Evolutionary conservation across 805 yeast genomes (phyloP).

Genomic region (Wickerhamiella galacta): DNA sequence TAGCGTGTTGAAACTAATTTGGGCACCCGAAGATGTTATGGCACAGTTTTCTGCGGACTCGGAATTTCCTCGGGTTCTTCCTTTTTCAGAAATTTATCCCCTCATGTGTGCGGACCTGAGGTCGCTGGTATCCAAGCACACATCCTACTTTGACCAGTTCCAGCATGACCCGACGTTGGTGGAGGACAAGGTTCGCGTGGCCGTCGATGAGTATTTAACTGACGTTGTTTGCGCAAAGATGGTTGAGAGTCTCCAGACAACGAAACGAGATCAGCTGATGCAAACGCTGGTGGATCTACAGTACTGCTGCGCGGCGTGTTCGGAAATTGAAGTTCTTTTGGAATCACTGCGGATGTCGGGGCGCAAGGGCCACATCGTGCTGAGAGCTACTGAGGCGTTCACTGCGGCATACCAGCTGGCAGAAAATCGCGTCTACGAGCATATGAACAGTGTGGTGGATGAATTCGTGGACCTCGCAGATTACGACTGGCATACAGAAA

Average conservation of each 20-base stretch:
- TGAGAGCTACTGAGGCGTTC: constrained; percentile 40
- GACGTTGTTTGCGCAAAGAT: constrained; percentile 51
- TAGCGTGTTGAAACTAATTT: constrained; percentile 31
- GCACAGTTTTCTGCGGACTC: constrained; percentile 18
- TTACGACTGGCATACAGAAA: constrained; percentile 56
- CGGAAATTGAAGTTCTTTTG: constrained; percentile 36
- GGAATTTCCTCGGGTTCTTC: constrained; percentile 45
- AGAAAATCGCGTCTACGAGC: constrained; percentile 62
- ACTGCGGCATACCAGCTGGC: constrained; percentile 47
- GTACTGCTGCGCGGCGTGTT: constrained; percentile 61
- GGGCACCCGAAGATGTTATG: constrained; percentile 39
- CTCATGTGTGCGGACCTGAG: constrained; percentile 66
- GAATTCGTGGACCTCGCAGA: constrained; percentile 73
- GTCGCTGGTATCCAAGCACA: constrained; percentile 43
- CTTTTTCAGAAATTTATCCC: constrained; percentile 79
- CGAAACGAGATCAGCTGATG: constrained; percentile 76
- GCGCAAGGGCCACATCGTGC: constrained; percentile 26
- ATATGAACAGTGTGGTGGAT: constrained; percentile 65
- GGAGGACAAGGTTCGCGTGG: constrained; percentile 39
- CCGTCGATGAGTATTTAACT: constrained; percentile 54
- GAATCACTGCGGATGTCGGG: constrained; percentile 23
- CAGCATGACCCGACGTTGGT: constrained; percentile 48
- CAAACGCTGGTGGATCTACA: constrained; percentile 82
- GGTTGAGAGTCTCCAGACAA: constrained; percentile 42
- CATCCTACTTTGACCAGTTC: constrained; percentile 46